phyloP scores from a whole-genome alignment of 1,284 basidiomycete genomes.

The Clitocybe nebularis region DNA sequence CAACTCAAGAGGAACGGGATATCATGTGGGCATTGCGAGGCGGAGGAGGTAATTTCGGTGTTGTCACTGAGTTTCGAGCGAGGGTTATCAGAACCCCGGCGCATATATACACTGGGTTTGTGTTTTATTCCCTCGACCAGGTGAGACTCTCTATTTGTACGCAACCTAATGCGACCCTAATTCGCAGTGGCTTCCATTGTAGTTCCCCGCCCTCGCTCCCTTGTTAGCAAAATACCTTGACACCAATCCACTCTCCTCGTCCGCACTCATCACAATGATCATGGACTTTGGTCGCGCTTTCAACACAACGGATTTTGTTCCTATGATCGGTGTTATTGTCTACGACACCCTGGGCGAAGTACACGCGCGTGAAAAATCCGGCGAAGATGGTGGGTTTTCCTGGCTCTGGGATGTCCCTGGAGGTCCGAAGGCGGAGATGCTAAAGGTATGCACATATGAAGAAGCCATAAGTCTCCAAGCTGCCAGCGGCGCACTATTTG shows the following conservation, averaged over 20 bases:
- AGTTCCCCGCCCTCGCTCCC: conserved; percentile 1
- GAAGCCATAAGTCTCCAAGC: background rate
- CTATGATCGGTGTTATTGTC: conserved; percentile 1
- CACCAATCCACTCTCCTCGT: background rate
- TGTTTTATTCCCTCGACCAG: conserved; percentile 2
- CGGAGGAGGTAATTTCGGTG: conserved; percentile 3
- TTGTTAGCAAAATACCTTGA: conserved; percentile 1
- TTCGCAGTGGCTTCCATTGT: background rate
- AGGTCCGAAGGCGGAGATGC: background rate
- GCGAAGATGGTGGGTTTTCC: background rate
- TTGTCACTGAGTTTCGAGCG: background rate
- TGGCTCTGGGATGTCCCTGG: conserved; percentile 4
- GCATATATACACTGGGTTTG: background rate
- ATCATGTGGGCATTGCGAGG: conserved; percentile 2
- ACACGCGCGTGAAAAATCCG: background rate
- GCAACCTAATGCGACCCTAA: background rate
- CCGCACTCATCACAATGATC: background rate
- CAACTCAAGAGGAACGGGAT: conserved; percentile 1
- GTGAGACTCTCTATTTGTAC: background rate
- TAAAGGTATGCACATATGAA: conserved; percentile 3
- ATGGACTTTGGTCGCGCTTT: background rate
- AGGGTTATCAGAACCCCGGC: background rate
- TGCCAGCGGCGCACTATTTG: background rate
- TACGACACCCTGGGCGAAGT: background rate
- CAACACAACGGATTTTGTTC: background rate